phyloP scores from a whole-genome alignment of 352 stramenopile species.

The Globisporangium polare region DNA sequence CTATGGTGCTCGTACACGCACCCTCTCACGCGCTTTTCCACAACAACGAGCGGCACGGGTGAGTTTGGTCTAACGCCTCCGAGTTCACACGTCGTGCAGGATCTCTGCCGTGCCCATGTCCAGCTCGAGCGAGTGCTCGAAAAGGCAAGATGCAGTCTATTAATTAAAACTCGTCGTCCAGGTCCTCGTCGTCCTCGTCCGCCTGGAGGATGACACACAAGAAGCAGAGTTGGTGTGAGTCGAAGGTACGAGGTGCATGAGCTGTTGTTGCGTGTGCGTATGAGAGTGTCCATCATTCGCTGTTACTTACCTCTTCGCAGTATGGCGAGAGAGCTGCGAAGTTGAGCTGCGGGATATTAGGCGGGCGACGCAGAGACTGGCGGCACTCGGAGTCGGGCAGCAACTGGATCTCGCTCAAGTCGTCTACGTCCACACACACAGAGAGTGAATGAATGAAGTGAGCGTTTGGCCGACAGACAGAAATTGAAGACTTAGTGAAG shows the following conservation, averaged over 20 bases:
- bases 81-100: too few species aligned
- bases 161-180: constrained; percentile 23
- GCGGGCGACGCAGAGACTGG: constrained; percentile 16
- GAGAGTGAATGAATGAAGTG: background rate
- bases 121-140: too few species aligned
- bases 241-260: background rate
- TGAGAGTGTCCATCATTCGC: background rate
- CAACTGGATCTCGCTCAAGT: constrained; percentile 32
- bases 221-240: background rate
- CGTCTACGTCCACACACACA: constrained; percentile 14
- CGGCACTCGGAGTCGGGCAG: constrained; percentile 6
- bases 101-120: too few species aligned
- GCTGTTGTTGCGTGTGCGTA: background rate
- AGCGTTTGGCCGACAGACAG: too few species aligned
- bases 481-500: background rate
- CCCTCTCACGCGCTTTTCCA: too few species aligned
- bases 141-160: too few species aligned
- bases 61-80: too few species aligned
- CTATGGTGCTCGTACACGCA: too few species aligned
- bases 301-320: constrained; percentile 39
- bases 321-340: constrained; percentile 48
- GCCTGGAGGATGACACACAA: constrained; percentile 10
- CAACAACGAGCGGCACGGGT: too few species aligned
- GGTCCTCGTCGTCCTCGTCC: constrained; percentile 32
- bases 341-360: constrained; percentile 40